Percentiles rank a stretch among this genome's conserved stretches.
These are phyloP conservation scores for Phytophthora colocasiae DNA, from an alignment of 352 stramenopile species.

Conservation along the genomic window DNA sequence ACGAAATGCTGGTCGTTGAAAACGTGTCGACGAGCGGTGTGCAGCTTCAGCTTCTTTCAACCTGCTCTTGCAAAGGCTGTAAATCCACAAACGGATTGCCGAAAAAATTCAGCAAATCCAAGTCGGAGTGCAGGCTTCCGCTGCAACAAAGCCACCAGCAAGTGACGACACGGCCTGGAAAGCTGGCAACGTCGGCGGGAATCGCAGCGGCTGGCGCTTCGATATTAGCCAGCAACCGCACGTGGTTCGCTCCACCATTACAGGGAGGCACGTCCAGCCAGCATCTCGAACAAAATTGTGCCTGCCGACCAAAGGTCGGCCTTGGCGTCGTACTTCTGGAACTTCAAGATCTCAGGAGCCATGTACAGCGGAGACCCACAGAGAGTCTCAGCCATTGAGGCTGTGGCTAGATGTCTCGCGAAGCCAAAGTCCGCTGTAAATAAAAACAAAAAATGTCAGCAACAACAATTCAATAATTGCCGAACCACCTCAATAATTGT, in stretches of 20 bases:
- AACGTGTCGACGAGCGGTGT: conserved; percentile 23
- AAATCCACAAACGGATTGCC: conserved; percentile 71
- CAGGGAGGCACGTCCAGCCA: conserved; percentile 93
- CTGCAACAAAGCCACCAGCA: conserved; percentile 85
- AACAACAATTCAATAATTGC: conserved; percentile 14
- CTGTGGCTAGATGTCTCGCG: conserved; percentile 91
- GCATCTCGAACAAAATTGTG: conserved; percentile 97
- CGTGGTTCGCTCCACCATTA: conserved; percentile 95
- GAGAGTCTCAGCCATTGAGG: conserved; percentile 95
- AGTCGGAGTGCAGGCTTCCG: conserved; percentile 87
- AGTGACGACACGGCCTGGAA: conserved; percentile 80
- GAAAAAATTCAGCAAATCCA: conserved; percentile 95
- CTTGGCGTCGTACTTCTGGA: conserved; percentile 96
- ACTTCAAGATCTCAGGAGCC: conserved; percentile 96
- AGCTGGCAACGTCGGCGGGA: conserved; percentile 86
- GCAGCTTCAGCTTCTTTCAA: conserved; percentile 25
- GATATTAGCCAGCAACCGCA: conserved; percentile 95
- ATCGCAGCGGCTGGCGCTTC: conserved; percentile 89
- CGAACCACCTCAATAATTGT: not conserved
- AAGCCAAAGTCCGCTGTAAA: conserved; percentile 96
- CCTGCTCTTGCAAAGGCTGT: conserved; percentile 28
- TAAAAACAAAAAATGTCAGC: conserved; percentile 17
- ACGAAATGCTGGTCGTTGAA: conserved; percentile 55
- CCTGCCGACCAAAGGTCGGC: conserved; percentile 97
- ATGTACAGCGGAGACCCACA: conserved; percentile 98